Evolutionary conservation across 2,329 filamentous ascomycete species (phyloP), one percentile per base, ranked within the genome.

Genomic region (Alternaria gansuensis): DNA sequence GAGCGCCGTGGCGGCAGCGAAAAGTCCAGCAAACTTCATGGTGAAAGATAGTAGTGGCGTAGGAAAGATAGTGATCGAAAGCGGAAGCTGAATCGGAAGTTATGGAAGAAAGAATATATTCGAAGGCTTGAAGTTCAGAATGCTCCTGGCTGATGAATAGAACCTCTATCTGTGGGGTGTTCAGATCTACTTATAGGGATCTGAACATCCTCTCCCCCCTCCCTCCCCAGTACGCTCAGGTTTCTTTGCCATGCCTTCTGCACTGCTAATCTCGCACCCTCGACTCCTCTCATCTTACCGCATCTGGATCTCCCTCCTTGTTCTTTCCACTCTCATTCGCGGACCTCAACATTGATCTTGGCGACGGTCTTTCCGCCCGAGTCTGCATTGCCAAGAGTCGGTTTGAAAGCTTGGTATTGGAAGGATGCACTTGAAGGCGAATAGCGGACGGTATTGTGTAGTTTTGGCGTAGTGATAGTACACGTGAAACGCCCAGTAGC

Each of bases 1-100:
- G 29, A 70, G 51, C 36, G 70, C 66, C 49, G 60, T 45, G 33
- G 68, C 56, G 51, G 59, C 57, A 50, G 59, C 54, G 49, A 67
- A 29, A 21, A 62, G 39, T 50, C 44, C 49, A 36, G 59, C 55
- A 28, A 59, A 54, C 54, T 65, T 67, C 67, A 70, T 70, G 48
- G 26, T 63, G 44, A 51, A 26, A 36, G 49, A 54, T 44, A 26
- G 31, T 23, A 9, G 14, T 17, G 23, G 21, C 21, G 4, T 56
- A 14, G 28, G 5, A 10, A 24, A 10, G 31, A 36, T n/a, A 13
- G 2, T 29, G 21, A 28, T 39, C n/a, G 8, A 40, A 33, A 33
- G 40, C n/a, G 21, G 33, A 41, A 50, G 44, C 21, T 44, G 54
- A 37, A 51, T 44, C 10, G 17, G 31, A 23, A 14, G 29, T 23